Conservation (phyloP, 345 rosid species). For the Dovyalis caffra region DNA sequence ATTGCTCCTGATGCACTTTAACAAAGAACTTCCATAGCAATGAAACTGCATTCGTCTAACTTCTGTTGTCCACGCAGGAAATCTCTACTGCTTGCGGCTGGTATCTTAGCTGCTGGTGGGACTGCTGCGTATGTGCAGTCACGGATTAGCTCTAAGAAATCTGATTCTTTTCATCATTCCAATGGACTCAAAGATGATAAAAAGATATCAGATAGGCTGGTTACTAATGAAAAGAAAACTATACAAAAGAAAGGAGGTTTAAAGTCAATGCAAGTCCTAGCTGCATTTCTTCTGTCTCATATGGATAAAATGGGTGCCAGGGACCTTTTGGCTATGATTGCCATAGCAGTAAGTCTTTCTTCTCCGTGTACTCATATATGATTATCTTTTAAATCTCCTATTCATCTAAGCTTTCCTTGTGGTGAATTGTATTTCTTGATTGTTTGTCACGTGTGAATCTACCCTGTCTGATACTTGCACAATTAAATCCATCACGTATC, state of each 20-base stretch:
- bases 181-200: slow-evolving; percentile 52
- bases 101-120: slow-evolving; percentile 83
- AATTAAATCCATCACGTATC: not conserved
- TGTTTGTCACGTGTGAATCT: not conserved
- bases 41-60: not conserved
- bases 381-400: not conserved
- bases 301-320: slow-evolving; percentile 89
- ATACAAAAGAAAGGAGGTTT: slow-evolving; percentile 60
- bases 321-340: slow-evolving; percentile 74
- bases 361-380: not conserved
- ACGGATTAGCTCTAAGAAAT: slow-evolving; percentile 38
- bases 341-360: slow-evolving; percentile 63
- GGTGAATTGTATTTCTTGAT: not conserved
- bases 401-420: not conserved
- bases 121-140: slow-evolving; percentile 76
- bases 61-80: slow-evolving; percentile 49
- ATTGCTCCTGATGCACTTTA: not conserved
- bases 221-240: slow-evolving; percentile 34
- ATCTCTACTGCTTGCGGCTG: slow-evolving; percentile 70
- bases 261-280: slow-evolving; percentile 75
- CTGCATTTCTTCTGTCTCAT: slow-evolving; percentile 68
- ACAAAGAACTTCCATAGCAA: not conserved
- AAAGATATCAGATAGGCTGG: slow-evolving; percentile 37
- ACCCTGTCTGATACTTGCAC: not conserved
- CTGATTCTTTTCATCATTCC: slow-evolving; percentile 35